Evolutionary conservation across 192 early-diverging fungal genomes (phyloP), one percentile per base, ranked within the genome.

Genomic region (Coemansia sp.): DNA sequence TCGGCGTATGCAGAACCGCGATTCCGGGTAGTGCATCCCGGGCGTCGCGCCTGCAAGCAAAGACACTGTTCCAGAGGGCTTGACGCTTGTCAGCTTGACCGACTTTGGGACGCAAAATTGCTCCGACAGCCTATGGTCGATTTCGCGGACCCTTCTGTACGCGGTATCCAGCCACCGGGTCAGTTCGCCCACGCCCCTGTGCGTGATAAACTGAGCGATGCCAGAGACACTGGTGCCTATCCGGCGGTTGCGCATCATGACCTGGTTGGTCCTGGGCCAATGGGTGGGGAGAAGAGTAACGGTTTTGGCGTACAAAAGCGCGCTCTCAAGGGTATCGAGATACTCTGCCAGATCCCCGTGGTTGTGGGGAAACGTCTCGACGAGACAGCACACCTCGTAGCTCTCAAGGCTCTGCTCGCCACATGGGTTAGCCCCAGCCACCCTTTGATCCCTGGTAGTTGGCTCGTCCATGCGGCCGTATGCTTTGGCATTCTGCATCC

Each of bases 1-100:
- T 2, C 81, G 72, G 1, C 81, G 77, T 55, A 83, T 72, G 45
- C 81, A 83, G 55, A 72, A 83, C 36, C 78, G 69, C 55, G 72
- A 75, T 47, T 79, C 81, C 6, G 81, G 81, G 34, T 83, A 81
- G 55, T 83, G 81, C 77, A 83, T 83, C 16, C 81, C 81, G 8
- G 81, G 81, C 0, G 81, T 83, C 3, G 79, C 75, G 54, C 81
- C 81, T 9, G 81, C 81, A 23, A 83, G 49, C 16, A 83, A 58
- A 23, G 77, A 80, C 55, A 83, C 81, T 0, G 81, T 69, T 6
- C 81, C 81, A 1, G 68, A 72, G 23, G 81, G 81, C 55, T 83
- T 83, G 54, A 83, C 66, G 36, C 65, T 76, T 9, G 81, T 83
- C 1, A 74, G 76, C 35, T 83, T 83, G 52, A 83, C 71, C 11